Conservation (phyloP, 106 monocot genomes). For the Xerophyta viscosa region DNA sequence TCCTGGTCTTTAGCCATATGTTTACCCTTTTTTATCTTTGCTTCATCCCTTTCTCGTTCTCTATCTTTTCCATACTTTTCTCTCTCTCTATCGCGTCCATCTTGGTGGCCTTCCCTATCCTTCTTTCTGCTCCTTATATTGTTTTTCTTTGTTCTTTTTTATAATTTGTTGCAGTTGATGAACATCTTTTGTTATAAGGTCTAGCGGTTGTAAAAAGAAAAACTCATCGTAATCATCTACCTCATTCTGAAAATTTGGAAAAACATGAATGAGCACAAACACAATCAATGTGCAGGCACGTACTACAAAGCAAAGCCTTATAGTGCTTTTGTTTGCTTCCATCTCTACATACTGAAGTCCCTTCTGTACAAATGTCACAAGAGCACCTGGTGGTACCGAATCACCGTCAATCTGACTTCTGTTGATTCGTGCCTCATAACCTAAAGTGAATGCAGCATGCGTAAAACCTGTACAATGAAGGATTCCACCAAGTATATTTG, state of each 20-base stretch:
- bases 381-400: constrained; percentile 80
- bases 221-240: constrained; percentile 59
- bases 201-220: constrained; percentile 83
- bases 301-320: too few relatives aligned
- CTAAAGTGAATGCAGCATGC: constrained; percentile 90
- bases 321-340: constrained; percentile 72
- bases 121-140: constrained; percentile 33
- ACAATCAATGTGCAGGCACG: too few relatives aligned
- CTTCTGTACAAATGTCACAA: constrained; percentile 93
- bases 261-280: constrained; percentile 6
- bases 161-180: constrained; percentile 63
- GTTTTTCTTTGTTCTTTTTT: constrained; percentile 62
- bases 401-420: constrained; percentile 74
- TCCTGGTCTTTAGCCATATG: constrained; percentile 35
- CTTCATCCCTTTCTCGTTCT: constrained; percentile 31
- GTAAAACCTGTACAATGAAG: constrained; percentile 67
- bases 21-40: constrained; percentile 38
- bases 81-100: constrained; percentile 37
- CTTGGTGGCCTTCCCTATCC: constrained; percentile 21
- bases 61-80: constrained; percentile 50
- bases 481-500: too few relatives aligned
- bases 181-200: constrained; percentile 89
- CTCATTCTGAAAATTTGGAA: constrained; percentile 41
- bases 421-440: constrained; percentile 91
- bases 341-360: constrained; percentile 92